phyloP scores from a whole-genome alignment of 2,329 filamentous ascomycete species.

The Aspergillus japonicus region DNA sequence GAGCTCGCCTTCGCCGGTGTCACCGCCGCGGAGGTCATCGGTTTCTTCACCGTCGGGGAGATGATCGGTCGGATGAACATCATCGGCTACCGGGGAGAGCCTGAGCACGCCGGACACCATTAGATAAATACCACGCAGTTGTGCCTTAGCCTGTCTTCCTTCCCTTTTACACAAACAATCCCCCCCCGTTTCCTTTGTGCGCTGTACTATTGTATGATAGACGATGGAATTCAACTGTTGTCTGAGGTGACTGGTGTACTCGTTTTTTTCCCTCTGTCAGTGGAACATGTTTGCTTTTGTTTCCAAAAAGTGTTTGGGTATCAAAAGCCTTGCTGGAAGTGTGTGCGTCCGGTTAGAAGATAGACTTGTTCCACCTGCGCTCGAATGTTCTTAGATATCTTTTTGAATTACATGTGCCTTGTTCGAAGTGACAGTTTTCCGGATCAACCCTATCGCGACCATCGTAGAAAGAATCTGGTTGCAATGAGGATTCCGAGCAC shows the following conservation, averaged over 20 bases:
- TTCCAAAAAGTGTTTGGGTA: constrained; percentile 7
- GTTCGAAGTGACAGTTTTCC: background rate
- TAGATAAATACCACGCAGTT: constrained; percentile 29
- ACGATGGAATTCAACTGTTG: constrained; percentile 48
- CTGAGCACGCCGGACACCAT: constrained; percentile 43
- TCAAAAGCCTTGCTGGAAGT: background rate
- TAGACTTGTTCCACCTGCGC: background rate
- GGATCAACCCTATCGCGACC: background rate
- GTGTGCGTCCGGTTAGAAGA: background rate
- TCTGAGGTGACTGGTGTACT: constrained; percentile 31
- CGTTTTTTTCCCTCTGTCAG: background rate
- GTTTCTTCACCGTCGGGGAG: constrained; percentile 97
- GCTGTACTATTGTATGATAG: constrained; percentile 48
- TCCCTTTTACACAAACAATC: constrained; percentile 23
- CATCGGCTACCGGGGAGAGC: constrained; percentile 81
- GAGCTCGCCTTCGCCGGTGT: constrained; percentile 74
- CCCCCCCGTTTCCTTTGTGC: constrained; percentile 27
- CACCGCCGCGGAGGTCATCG: constrained; percentile 78
- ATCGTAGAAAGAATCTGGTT: too few relatives aligned
- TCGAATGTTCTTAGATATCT: background rate
- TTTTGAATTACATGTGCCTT: background rate
- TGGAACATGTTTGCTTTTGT: constrained; percentile 13
- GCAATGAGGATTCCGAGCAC: background rate
- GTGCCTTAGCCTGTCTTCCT: constrained; percentile 28
- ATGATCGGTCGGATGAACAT: constrained; percentile 96